A percentile compares a stretch with the other conserved stretches of the same genome.
Conservation (phyloP, 2,329 filamentous ascomycete genomes). For the Cladosporium sp. region DNA sequence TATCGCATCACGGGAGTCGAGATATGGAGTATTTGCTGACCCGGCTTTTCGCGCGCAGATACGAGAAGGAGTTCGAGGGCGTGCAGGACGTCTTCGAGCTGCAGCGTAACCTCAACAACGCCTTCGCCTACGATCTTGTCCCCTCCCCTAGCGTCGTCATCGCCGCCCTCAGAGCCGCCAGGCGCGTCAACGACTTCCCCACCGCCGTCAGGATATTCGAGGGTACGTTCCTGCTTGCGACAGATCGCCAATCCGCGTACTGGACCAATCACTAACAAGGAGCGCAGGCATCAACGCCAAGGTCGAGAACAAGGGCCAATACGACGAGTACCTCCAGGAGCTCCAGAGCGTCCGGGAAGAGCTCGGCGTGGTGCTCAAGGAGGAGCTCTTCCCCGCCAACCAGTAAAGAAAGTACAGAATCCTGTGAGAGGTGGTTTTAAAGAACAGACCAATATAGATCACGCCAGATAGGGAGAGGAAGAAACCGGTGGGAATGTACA, state of each 20-base stretch:
- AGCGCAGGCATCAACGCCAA: constrained; percentile 89
- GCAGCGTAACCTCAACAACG: constrained; percentile 96
- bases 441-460: constrained; percentile 8
- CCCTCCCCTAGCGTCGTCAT: constrained; percentile 86
- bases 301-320: constrained; percentile 97
- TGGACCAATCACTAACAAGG: background rate
- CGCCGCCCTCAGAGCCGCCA: constrained; percentile 87
- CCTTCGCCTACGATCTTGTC: constrained; percentile 99
- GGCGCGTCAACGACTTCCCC: constrained; percentile 96
- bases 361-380: constrained; percentile 85
- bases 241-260: background rate
- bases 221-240: constrained; percentile 56
- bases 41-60: constrained; percentile 55
- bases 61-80: constrained; percentile 97
- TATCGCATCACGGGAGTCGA: background rate
- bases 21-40: background rate
- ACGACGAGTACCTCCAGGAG: constrained; percentile 92
- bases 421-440: constrained; percentile 4
- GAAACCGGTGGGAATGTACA: constrained; percentile 6
- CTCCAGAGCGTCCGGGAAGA: constrained; percentile 91
- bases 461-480: constrained; percentile 6
- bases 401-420: background rate
- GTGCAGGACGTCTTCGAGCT: constrained; percentile 99
- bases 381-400: constrained; percentile 73
- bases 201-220: constrained; percentile 98